Base-by-base conservation (phyloP, 345 rosid species). In the Leavenworthia alabamica region DNA sequence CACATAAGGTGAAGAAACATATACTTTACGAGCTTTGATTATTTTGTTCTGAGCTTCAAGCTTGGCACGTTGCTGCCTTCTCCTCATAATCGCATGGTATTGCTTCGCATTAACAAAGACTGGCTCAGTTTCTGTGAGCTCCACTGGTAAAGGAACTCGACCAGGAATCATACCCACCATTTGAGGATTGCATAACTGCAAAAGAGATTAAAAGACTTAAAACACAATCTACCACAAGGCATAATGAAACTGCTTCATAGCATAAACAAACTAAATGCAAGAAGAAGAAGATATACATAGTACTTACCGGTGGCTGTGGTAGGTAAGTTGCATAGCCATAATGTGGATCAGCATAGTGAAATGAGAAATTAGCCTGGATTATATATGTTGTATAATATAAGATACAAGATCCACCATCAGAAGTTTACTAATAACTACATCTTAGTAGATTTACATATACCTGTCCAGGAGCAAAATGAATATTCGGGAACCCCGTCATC, bases 101-200 rank as follows among this genome's bases (percentile, higher is more conserved):
- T 89, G 95, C 73, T 89, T 89, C 4, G 92, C 86, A 79, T 89
- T 86, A 23, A 89, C 97, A 68, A 68, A 82, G 51, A 83, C 78
- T 22, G 92, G 95, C 66, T 77, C 92, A 47, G 76, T 71, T 57
- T 75, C 80, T 0, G 78, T 64, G 31, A 75, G 60, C 39, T 79
- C 82, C 63, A 58, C 76, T 53, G 95, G 91, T 68, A 89, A 55
- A 1, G 83, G 89, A 66, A 86, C 85, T 16, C 95, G 81, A 40
- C 82, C 71, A 54, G 83, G 73, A 43, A 73, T 29, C 70, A 77
- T 67, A 42, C 82, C 77, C 70, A 77, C 68, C 77, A 79, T 70
- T 42, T 72, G 83, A 3, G 90, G 81, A 58, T 76, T 77, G 73
- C 71, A 83, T 66, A 79, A 51, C 91, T 78, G 82, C 67, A 23